Base-by-base conservation (phyloP, 2,329 filamentous ascomycete species). In the Colletotrichum tamarilloi region DNA sequence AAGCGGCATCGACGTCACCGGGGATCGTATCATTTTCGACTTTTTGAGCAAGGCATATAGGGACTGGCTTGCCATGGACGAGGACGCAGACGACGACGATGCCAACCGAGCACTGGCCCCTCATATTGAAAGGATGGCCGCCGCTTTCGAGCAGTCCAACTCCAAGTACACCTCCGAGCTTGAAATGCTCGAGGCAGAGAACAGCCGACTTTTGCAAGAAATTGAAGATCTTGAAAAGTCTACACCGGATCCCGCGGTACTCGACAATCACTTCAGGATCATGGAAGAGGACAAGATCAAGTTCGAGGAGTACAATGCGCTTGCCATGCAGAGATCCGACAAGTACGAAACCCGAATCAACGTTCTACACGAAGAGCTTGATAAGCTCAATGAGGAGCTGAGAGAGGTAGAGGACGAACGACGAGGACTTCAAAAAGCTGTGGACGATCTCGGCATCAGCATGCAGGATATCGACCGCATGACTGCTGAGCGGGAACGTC, bases 381-480 rank as follows among this genome's bases (percentile, higher is more conserved):
- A 94, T 64, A 96, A 95, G 80, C 89, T 95, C 26, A 87, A 92
- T 67, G 85, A 88, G 9, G 95, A 98, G 78, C 85, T 97, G 42
- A 88, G 90, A 72, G 93, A 94, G 77, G 93, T 93, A 0, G 95
- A 98, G 76, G 92, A 93, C 19, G 97, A 99, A 81, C 91, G 95
- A 74, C 86, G 91, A 55, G 88, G 89, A 35, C 88, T 99, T 11
- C 96, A 98, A 81, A 92, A 93, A 72, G 92, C 93, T 35, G 95
- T 99, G 32, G 97, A 98, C 82, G 92, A 93, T 77, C 95, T 97
- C 80, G 97, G 97, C 2, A 95, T 99, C 81, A 97, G 95, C 79
- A 97, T 98, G 84, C 94, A 97, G 84, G 97, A 99, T 88, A 98
- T 99, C 80, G 97, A 99, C 88, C 95, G 97, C 82, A 98, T 99